Evolutionary conservation across 1,139 yeast genomes (phyloP).

Genomic region (Protomyces lactucae-debilis): DNA sequence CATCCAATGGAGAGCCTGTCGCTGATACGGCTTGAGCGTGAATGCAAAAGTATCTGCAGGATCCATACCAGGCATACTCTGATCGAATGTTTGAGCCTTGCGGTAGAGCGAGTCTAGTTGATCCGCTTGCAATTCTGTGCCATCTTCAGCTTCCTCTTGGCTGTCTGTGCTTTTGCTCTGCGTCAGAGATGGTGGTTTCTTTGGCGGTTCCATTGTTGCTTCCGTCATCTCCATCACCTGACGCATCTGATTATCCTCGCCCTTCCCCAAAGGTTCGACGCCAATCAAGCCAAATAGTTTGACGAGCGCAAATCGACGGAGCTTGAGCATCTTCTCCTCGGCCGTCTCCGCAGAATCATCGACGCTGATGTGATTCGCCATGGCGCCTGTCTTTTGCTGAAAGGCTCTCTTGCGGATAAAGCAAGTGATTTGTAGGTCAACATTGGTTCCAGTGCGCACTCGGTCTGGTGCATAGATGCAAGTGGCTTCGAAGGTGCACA

Average conservation of each 20-base stretch:
- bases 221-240: slow-evolving; percentile 38
- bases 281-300: slow-evolving; percentile 53
- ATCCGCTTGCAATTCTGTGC: slow-evolving; percentile 44
- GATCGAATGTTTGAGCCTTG: slow-evolving; percentile 49
- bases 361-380: slow-evolving; percentile 25
- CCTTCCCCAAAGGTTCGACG: slow-evolving; percentile 37
- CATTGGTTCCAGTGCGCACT: slow-evolving; percentile 68
- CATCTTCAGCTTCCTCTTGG: slow-evolving; percentile 38
- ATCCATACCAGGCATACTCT: slow-evolving; percentile 55
- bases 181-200: not conserved
- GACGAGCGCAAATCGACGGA: slow-evolving; percentile 55
- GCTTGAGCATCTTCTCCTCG: slow-evolving; percentile 49
- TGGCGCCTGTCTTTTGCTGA: slow-evolving; percentile 17
- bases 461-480: slow-evolving; percentile 57
- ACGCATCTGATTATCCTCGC: slow-evolving; percentile 32
- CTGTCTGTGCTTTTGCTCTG: not conserved
- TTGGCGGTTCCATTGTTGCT: slow-evolving; percentile 34
- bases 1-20: slow-evolving; percentile 44
- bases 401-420: slow-evolving; percentile 55
- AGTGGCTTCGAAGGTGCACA: slow-evolving; percentile 54
- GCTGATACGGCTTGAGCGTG: slow-evolving; percentile 64
- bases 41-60: slow-evolving; percentile 55
- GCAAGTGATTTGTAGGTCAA: slow-evolving; percentile 60
- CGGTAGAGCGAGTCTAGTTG: slow-evolving; percentile 73
- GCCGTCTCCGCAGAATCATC: slow-evolving; percentile 33